A percentile compares a stretch with the other conserved stretches of the same genome.
These are phyloP conservation scores for Discostella stelligeroides DNA, from an alignment of 108 stramenopile genomes.

Conservation along the genomic window DNA sequence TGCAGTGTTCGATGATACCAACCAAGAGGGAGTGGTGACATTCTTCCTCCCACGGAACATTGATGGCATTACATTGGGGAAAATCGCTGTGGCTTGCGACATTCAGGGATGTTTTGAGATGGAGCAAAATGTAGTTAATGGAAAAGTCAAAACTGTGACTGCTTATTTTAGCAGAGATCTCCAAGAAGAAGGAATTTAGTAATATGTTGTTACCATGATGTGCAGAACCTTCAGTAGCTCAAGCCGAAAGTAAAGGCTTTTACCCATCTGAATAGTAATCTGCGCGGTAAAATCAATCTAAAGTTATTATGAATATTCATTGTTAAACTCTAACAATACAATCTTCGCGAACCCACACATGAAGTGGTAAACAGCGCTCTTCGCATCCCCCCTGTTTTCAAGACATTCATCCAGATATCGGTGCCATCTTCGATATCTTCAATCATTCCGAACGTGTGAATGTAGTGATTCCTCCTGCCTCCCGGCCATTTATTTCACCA, in stretches of 20 bases:
- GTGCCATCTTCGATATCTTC: too few species aligned
- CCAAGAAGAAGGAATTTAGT: background rate
- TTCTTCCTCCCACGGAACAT: conserved; percentile 77
- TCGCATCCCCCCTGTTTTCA: too few species aligned
- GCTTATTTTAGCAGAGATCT: conserved; percentile 58
- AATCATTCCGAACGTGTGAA: too few species aligned
- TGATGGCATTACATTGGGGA: conserved; percentile 59
- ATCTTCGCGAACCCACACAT: too few species aligned
- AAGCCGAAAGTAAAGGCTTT: too few species aligned
- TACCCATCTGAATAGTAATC: background rate
- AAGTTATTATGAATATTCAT: background rate
- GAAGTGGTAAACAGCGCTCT: too few species aligned
- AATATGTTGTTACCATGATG: too few species aligned
- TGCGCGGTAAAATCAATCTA: too few species aligned
- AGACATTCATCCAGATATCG: too few species aligned
- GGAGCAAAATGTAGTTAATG: conserved; percentile 79
- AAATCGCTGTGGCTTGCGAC: conserved; percentile 49
- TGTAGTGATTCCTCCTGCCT: too few species aligned
- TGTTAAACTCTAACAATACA: background rate
- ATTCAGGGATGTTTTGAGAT: conserved; percentile 56
- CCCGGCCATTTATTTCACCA: too few species aligned
- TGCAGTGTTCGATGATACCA: conserved; percentile 33
- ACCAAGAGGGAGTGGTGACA: conserved; percentile 44
- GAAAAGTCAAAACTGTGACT: conserved; percentile 83
- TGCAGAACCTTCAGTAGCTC: too few species aligned